phyloP scores from a whole-genome alignment of 257 asterid species.

The Mitragyna speciosa region DNA sequence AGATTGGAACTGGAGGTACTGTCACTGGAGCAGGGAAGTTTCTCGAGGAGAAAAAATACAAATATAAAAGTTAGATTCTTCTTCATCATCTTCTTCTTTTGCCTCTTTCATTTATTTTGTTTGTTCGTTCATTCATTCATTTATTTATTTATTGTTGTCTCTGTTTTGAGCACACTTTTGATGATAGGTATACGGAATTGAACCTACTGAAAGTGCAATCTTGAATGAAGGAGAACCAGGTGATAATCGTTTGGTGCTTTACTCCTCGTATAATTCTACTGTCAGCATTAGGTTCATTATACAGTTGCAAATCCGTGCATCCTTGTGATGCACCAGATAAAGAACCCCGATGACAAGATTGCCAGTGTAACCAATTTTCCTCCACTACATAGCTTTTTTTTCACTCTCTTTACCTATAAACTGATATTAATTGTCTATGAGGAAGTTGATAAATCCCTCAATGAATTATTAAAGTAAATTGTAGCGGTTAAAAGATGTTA shows the following conservation, averaged over 20 bases:
- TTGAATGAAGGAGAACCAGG: constrained; percentile 41
- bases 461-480: not conserved
- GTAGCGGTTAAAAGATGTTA: not conserved
- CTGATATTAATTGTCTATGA: not conserved
- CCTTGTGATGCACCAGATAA: not conserved
- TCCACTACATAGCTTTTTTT: not conserved
- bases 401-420: not conserved
- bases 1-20: constrained; percentile 57
- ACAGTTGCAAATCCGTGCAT: not conserved
- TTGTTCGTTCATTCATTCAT: no score
- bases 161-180: not conserved
- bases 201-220: constrained; percentile 49
- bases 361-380: not conserved
- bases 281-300: not conserved
- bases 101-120: constrained; percentile 1
- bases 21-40: constrained; percentile 52
- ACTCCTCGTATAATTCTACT: not conserved
- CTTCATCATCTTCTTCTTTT: not conserved
- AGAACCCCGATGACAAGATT: not conserved
- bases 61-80: constrained; percentile 31
- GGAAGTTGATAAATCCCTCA: not conserved
- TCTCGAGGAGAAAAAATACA: constrained; percentile 46
- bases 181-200: constrained; percentile 44
- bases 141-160: not conserved
- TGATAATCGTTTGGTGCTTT: constrained; percentile 6